A percentile compares a stretch with the other conserved stretches of the same genome.
Evolutionary conservation across 1,139 yeast species (phyloP).

Genomic region (Nakaseomyces bracarensis): DNA sequence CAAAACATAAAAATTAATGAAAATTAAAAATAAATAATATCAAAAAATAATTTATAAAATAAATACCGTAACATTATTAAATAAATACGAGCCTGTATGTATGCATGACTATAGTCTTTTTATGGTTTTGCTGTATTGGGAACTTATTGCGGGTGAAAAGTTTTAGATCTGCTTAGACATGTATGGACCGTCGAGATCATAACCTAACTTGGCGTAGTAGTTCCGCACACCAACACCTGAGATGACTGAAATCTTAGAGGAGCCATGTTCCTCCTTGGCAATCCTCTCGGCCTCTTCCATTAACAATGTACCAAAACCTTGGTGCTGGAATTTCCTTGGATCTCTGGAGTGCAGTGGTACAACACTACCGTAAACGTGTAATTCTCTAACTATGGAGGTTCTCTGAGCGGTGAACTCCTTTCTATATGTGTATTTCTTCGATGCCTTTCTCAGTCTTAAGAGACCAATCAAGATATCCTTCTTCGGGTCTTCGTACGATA

Average conservation of each 20-base stretch:
- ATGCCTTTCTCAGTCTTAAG: slow-evolving; percentile 77
- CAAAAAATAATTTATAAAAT: slow-evolving; percentile 5
- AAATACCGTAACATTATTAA: slow-evolving; percentile 1
- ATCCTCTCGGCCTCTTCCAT: slow-evolving; percentile 99
- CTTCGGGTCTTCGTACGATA: slow-evolving; percentile 94
- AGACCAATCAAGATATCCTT: slow-evolving; percentile 92
- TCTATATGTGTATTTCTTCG: slow-evolving; percentile 82
- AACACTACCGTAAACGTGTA: slow-evolving; percentile 95
- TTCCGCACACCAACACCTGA: slow-evolving; percentile 98
- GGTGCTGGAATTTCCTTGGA: slow-evolving; percentile 97
- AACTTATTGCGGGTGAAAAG: no score
- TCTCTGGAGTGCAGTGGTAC: slow-evolving; percentile 97
- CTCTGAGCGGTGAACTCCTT: slow-evolving; percentile 79
- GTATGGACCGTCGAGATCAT: slow-evolving; percentile 87
- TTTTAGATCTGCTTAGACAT: slow-evolving; percentile 58
- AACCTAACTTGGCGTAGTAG: slow-evolving; percentile 87
- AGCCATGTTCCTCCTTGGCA: slow-evolving; percentile 91
- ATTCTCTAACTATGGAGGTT: slow-evolving; percentile 87
- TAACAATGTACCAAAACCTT: slow-evolving; percentile 92
- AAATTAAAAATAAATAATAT: no score
- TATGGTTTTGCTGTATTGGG: no score
- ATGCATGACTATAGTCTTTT: background rate
- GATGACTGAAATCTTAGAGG: slow-evolving; percentile 82
- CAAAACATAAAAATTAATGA: background rate
- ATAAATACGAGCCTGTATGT: background rate